Percentiles rank a stretch among this genome's conserved stretches.
Evolutionary conservation across 306 rosid genomes (phyloP).

Genomic region (Inga oerstediana): DNA sequence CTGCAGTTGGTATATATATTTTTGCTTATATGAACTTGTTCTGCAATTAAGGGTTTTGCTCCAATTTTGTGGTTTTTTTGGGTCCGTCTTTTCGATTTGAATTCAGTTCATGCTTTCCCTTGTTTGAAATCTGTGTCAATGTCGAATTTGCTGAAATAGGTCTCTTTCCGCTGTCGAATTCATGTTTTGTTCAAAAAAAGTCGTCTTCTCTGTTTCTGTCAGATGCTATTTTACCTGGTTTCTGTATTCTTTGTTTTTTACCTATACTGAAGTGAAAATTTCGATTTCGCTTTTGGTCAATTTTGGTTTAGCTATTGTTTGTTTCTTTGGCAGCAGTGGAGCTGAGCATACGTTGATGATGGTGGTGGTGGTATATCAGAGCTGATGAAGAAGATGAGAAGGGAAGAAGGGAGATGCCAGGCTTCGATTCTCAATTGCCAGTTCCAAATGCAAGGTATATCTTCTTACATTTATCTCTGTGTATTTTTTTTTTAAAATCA

Average conservation of each 20-base stretch:
- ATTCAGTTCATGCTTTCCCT: neutral
- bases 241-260: conserved; percentile 11
- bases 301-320: conserved; percentile 16
- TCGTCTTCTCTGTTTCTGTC: neutral
- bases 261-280: conserved; percentile 3
- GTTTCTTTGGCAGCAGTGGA: conserved; percentile 20
- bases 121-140: neutral
- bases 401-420: conserved; percentile 41
- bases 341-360: conserved; percentile 11
- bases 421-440: conserved; percentile 40
- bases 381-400: conserved; percentile 43
- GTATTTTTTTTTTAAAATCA: neutral
- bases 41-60: conserved; percentile 25
- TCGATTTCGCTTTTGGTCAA: conserved; percentile 6
- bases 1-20: conserved; percentile 14
- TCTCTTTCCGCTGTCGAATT: conserved; percentile 17
- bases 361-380: conserved; percentile 1
- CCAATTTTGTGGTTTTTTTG: conserved; percentile 20
- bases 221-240: conserved; percentile 14
- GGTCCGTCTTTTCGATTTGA: neutral
- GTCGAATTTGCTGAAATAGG: conserved; percentile 5
- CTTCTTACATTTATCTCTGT: neutral
- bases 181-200: conserved; percentile 2
- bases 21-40: neutral
- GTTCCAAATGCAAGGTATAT: conserved; percentile 39